Conservation (phyloP, 805 yeast species). For the Metschnikowia santaceciliae region DNA sequence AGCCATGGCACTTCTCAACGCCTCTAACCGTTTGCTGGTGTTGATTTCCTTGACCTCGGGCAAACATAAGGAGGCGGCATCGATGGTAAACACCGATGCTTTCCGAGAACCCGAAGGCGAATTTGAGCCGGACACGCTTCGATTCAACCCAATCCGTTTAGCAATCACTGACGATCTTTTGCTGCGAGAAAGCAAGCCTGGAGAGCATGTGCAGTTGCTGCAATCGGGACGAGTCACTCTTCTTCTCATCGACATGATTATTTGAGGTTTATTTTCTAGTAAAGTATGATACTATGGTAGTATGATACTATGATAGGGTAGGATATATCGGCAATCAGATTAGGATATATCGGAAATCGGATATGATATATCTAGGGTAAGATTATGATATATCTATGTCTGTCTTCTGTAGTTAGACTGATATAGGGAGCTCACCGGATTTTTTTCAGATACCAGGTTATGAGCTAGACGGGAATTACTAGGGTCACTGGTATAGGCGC, state of each 20-base stretch:
- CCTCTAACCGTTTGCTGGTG: constrained; percentile 47
- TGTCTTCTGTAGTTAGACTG: too few relatives aligned
- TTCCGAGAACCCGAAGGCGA: constrained; percentile 33
- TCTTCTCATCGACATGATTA: constrained; percentile 4
- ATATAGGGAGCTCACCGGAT: too few relatives aligned
- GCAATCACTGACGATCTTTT: constrained; percentile 56
- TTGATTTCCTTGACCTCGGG: constrained; percentile 47
- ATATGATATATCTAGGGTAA: too few relatives aligned
- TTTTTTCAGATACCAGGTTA: too few relatives aligned
- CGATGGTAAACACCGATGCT: constrained; percentile 45
- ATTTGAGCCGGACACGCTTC: constrained; percentile 10
- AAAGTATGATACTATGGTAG: too few relatives aligned
- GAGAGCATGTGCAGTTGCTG: constrained; percentile 78
- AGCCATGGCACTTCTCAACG: constrained; percentile 62
- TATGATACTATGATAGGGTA: too few relatives aligned
- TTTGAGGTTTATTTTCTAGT: too few relatives aligned
- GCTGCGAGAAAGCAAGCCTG: constrained; percentile 70
- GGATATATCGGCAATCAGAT: too few relatives aligned
- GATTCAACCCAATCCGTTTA: constrained; percentile 28
- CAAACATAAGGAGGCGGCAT: constrained; percentile 36
- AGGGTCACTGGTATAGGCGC: not conserved
- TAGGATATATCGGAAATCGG: too few relatives aligned
- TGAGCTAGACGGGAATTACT: too few relatives aligned
- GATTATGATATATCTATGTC: too few relatives aligned
- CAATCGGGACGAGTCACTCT: constrained; percentile 47